A percentile compares a stretch with the other conserved stretches of the same genome.
Evolutionary conservation across 345 rosid species (phyloP).

Genomic region (Euphorbia lathyris): DNA sequence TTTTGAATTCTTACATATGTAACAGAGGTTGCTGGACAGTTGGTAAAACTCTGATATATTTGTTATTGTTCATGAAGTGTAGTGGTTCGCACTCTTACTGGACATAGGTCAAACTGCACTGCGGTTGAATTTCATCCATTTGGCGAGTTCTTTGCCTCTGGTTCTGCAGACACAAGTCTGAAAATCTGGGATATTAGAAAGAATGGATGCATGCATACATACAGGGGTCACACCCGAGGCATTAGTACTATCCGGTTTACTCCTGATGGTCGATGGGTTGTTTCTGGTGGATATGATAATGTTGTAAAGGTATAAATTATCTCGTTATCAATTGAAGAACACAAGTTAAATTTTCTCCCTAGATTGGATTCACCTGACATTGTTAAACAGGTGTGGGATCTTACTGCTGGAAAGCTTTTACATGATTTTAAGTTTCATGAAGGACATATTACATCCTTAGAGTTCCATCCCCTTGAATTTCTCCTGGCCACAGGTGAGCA

Average conservation of each 20-base stretch:
- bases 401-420: conserved; percentile 96
- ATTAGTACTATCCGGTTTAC: conserved; percentile 71
- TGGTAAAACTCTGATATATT: conserved; percentile 37
- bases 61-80: conserved; percentile 78
- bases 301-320: conserved; percentile 66
- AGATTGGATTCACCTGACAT: conserved; percentile 6
- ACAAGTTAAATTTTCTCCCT: conserved; percentile 5
- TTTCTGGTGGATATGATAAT: conserved; percentile 95
- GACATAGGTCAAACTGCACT: conserved; percentile 89
- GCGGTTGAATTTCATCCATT: conserved; percentile 96
- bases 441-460: conserved; percentile 73
- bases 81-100: conserved; percentile 98
- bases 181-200: conserved; percentile 96
- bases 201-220: conserved; percentile 93
- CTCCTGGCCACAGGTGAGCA: conserved; percentile 88
- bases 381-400: conserved; percentile 69
- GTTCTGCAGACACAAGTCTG: conserved; percentile 72
- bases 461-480: conserved; percentile 96
- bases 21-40: not conserved
- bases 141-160: conserved; percentile 97
- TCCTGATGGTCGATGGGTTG: conserved; percentile 99
- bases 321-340: not conserved
- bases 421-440: conserved; percentile 96
- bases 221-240: conserved; percentile 86
- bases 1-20: not conserved